Percentiles rank a stretch among this genome's conserved stretches.
phyloP scores from a whole-genome alignment of 2,329 filamentous ascomycete genomes.

The Colletotrichum tabaci region DNA sequence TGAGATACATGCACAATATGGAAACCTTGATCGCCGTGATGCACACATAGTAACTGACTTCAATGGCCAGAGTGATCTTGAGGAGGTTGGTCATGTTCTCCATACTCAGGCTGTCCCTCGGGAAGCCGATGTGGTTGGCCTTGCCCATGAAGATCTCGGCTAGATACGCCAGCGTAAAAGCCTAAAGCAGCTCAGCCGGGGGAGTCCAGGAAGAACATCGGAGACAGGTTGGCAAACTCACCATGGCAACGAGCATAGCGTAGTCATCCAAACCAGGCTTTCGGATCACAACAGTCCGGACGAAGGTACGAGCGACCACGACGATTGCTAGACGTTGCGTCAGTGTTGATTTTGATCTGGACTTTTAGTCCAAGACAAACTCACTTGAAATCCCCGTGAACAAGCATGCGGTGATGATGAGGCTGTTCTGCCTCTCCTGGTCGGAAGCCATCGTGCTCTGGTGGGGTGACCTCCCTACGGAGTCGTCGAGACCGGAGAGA shows the following conservation, averaged over 20 bases:
- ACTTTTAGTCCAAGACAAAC: neutral
- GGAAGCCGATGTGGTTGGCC: constrained; percentile 45
- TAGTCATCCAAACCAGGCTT: constrained; percentile 46
- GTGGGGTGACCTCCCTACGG: neutral
- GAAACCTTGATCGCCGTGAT: constrained; percentile 60
- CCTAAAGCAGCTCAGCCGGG: neutral
- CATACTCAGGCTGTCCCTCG: constrained; percentile 36
- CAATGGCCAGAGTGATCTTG: constrained; percentile 54
- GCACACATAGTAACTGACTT: constrained; percentile 58
- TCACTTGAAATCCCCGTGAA: constrained; percentile 43
- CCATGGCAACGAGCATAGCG: constrained; percentile 42
- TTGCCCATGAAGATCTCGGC: constrained; percentile 43
- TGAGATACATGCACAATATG: constrained; percentile 62
- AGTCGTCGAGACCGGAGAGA: neutral
- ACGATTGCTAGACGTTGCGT: constrained; percentile 32
- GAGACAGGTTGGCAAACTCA: neutral
- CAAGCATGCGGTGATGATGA: constrained; percentile 41
- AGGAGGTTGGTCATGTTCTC: constrained; percentile 45
- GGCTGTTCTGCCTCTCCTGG: constrained; percentile 44
- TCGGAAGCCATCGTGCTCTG: constrained; percentile 43
- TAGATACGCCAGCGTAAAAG: constrained; percentile 41
- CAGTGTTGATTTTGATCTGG: neutral
- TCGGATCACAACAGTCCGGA: constrained; percentile 39
- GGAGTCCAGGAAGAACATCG: neutral
- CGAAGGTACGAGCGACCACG: constrained; percentile 40